Percentiles rank a stretch among this genome's conserved stretches.
These are phyloP conservation scores for Hanseniaspora singularis DNA, from an alignment of 805 yeast species.

Conservation along the genomic window DNA sequence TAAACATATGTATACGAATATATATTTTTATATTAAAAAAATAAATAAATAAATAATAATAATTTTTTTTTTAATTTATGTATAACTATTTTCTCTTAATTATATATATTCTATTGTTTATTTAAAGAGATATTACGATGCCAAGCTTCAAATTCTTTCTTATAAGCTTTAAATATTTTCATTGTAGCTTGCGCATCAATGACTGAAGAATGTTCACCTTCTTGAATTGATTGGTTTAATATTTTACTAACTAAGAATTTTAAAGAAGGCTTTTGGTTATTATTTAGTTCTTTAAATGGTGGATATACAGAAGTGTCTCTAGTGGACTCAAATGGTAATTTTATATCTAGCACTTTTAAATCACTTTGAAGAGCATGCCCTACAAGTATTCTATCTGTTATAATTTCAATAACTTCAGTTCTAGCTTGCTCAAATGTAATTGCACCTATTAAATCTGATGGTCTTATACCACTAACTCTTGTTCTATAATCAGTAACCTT, in stretches of 20 bases:
- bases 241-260: conserved; percentile 51
- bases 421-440: conserved; percentile 58
- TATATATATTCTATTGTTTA: no score
- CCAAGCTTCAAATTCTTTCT: conserved; percentile 44
- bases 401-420: conserved; percentile 37
- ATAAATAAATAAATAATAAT: neutral
- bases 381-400: conserved; percentile 49
- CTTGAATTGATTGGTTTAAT: conserved; percentile 52
- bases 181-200: conserved; percentile 86
- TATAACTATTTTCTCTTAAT: neutral
- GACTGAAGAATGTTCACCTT: conserved; percentile 69
- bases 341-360: conserved; percentile 49
- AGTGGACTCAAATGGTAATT: conserved; percentile 51
- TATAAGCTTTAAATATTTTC: conserved; percentile 57
- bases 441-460: conserved; percentile 57
- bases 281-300: conserved; percentile 42
- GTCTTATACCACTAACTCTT: conserved; percentile 77
- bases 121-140: no score
- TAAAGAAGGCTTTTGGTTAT: conserved; percentile 62
- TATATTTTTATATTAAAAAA: neutral
- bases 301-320: conserved; percentile 64
- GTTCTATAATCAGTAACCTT: conserved; percentile 85
- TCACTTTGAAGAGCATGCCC: conserved; percentile 85
- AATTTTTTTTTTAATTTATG: neutral
- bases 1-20: no score